Evolutionary conservation across 1,284 basidiomycete species (phyloP), one percentile per base, ranked within the genome.

Genomic region (Leccinum cinnamomeum): DNA sequence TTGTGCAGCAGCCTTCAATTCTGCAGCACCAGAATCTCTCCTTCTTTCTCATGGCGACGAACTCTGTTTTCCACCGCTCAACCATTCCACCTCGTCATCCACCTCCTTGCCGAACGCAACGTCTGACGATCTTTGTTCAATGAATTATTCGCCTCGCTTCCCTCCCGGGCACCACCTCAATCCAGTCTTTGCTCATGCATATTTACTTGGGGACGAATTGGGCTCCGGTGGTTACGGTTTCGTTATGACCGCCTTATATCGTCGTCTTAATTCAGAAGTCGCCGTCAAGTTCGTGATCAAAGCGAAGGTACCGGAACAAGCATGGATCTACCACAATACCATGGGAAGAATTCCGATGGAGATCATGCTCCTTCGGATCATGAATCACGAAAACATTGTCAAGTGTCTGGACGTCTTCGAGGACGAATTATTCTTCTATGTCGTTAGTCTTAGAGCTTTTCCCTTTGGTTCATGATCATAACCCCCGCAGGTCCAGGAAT

Each of bases 241-340:
- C 73, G 95, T 97, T 28, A 88, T 94, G 82, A 89, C 89, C 5
- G 92, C 90, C 5, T 75, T 79, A 33, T 82, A 90, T 70, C 84
- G 84, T 30, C 68, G 68, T 23, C 79, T 81, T 54, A 79, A 79
- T 2, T 75, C 79, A 64, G 91, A 93, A 74, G 94, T 95, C 50
- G 95, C 95, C 0, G 91, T 97, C 77, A 97, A 97, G 78, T 97
- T 97, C 75, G 94, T 97, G 74, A 86, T 90, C 79, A 94, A 93
- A 76, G 82, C 85, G 62, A 92, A 91, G 73, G 87, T 95, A 4
- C 90, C 91, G 0, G 84, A 87, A 14, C 85, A 91, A 70, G 88
- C 90, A 25, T 93, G 92, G 90, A 86, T 89, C 77, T 79, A 87
- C 61, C 88, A 92, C 71, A 81, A 84, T 54, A 72, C 76, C 23